Percentiles rank a stretch among this genome's conserved stretches.
phyloP scores from a whole-genome alignment of 164 flowering plant genomes.

The Malania oleifera region DNA sequence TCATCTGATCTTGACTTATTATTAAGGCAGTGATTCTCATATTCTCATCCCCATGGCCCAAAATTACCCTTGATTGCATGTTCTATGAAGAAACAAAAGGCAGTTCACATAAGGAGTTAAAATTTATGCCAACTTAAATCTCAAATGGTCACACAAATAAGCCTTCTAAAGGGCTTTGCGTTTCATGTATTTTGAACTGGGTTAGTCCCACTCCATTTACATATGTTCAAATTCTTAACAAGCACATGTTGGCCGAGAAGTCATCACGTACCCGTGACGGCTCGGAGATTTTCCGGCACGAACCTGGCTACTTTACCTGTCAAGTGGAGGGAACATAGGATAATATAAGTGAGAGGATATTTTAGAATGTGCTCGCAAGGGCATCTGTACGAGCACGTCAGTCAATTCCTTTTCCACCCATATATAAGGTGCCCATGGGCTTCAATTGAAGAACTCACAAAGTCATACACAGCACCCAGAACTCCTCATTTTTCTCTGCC shows the following conservation, averaged over 20 bases:
- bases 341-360: slow-evolving; percentile 42
- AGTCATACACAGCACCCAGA: slow-evolving; percentile 6
- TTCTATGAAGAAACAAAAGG: no score
- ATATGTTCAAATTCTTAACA: slow-evolving; percentile 18
- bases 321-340: slow-evolving; percentile 49
- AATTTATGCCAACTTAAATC: no score
- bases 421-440: slow-evolving; percentile 36
- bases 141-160: no score
- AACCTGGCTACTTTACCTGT: slow-evolving; percentile 17
- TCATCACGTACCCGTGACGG: slow-evolving; percentile 11
- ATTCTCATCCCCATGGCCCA: no score
- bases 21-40: neutral
- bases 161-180: neutral
- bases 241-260: slow-evolving; percentile 16
- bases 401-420: slow-evolving; percentile 32
- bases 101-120: no score
- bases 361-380: slow-evolving; percentile 55
- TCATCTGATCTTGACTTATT: no score
- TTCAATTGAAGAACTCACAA: slow-evolving; percentile 30
- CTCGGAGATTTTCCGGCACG: slow-evolving; percentile 30
- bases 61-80: neutral
- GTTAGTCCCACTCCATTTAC: slow-evolving; percentile 16
- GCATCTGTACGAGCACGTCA: slow-evolving; percentile 37
- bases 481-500: neutral
- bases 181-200: slow-evolving; percentile 4